Percentiles rank a stretch among this genome's conserved stretches.
Conservation (phyloP, 148 eudicot genomes). For the Mesembryanthemum crystallinum region DNA sequence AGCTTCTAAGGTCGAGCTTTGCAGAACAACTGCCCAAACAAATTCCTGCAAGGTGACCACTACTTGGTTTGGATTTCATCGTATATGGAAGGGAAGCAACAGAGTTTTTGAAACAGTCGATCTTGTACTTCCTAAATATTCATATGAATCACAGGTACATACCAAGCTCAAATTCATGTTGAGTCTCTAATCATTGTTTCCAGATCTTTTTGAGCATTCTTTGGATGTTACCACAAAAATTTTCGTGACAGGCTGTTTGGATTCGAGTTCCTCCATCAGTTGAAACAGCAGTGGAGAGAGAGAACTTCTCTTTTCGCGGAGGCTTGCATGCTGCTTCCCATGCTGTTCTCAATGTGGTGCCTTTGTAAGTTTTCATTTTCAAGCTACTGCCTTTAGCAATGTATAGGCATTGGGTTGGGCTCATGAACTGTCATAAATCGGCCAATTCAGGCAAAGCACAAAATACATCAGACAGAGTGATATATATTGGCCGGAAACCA, state of each 20-base stretch:
- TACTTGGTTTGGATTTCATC: constrained; percentile 90
- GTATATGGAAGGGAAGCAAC: constrained; percentile 69
- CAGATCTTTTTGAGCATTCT: not conserved
- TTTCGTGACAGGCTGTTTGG: constrained; percentile 76
- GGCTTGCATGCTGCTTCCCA: constrained; percentile 99
- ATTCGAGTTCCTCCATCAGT: constrained; percentile 76
- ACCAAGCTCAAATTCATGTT: constrained; percentile 5
- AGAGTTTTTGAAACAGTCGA: constrained; percentile 73
- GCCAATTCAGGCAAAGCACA: too few species aligned
- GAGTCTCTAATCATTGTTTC: constrained; percentile 1
- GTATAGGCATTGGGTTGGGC: too few species aligned
- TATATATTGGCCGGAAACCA: too few species aligned
- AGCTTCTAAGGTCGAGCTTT: constrained; percentile 29
- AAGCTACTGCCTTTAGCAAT: constrained; percentile 2
- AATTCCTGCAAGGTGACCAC: constrained; percentile 77
- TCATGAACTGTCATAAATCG: too few species aligned
- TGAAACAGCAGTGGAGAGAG: constrained; percentile 60
- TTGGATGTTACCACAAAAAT: not conserved
- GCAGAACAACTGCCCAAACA: constrained; percentile 68
- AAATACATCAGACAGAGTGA: too few species aligned
- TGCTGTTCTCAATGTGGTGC: constrained; percentile 90
- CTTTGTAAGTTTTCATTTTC: constrained; percentile 59
- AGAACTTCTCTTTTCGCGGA: constrained; percentile 52
- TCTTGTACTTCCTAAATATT: constrained; percentile 70
- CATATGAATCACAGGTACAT: constrained; percentile 85